Evolutionary conservation across 192 early-diverging fungal genomes (phyloP), one percentile per base, ranked within the genome.

Genomic region (Lunasporangiospora selenospora): DNA sequence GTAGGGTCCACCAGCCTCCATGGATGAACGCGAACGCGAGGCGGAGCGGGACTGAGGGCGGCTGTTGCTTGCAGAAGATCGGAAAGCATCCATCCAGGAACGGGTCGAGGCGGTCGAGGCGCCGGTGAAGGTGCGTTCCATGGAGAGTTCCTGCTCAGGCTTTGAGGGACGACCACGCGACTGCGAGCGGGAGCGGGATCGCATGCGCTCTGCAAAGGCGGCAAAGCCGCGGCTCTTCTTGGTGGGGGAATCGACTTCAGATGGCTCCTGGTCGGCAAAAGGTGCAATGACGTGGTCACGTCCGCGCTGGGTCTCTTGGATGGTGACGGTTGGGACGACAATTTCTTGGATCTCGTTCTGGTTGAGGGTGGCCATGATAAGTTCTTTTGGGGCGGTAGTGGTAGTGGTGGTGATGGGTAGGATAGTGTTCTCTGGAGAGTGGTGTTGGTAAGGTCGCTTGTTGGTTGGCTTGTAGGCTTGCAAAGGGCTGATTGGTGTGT

Each of bases 361-460:
- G 49, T 52, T 53, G 32, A 30, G 52, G 23, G 27, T 18, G 15
- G 45, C 24, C 38, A 43, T 16, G 24, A n/a, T n/a, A n/a, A n/a
- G n/a, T n/a, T n/a, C n/a, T n/a, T n/a, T n/a, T n/a, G n/a, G n/a
- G n/a, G n/a, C n/a, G 10, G 21, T 47, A 11, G 24, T 55, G 1
- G 52, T 48, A 39, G 41, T 63, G 31, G 31, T 19, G 13, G 30
- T 50, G 29, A 39, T 61, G 18, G 32, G 36, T 31, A 52, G 47
- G 15, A 10, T 48, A 23, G 19, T 23, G 26, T 12, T 48, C 16
- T 10, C 15, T 12, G 27, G 26, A n/a, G 24, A 31, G 40, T 62
- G 50, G 39, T 34, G 26, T 61, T 62, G 59, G 48, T 43, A 43
- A n/a, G 48, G 32, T 62, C 27, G 29, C 32, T 38, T 12, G 38